phyloP scores from a whole-genome alignment of 768 basidiomycete species.

The Suillus americanus region DNA sequence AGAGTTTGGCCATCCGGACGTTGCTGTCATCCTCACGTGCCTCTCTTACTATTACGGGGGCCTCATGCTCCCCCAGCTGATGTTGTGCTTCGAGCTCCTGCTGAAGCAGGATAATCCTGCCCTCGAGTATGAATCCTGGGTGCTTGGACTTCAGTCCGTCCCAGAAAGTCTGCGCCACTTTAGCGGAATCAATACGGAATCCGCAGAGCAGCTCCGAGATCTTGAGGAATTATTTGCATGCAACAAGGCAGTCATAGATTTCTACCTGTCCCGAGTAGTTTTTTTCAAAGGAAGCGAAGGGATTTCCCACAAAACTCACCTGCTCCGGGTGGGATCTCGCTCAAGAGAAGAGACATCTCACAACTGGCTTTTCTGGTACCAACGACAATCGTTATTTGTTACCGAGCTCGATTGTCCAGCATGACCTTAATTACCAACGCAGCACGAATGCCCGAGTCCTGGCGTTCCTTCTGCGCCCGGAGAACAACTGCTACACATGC shows the following conservation, averaged over 20 bases:
- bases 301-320: no score
- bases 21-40: background rate
- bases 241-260: slow-evolving; percentile 25
- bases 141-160: background rate
- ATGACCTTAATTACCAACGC: no score
- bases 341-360: slow-evolving; percentile 7
- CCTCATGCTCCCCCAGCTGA: background rate
- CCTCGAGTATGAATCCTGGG: background rate
- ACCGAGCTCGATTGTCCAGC: no score
- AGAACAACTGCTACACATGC: slow-evolving; percentile 14
- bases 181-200: no score
- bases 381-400: slow-evolving; percentile 27
- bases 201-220: background rate
- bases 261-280: slow-evolving; percentile 10
- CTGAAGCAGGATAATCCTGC: background rate
- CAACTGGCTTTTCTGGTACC: slow-evolving; percentile 25
- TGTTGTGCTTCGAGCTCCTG: background rate
- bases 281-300: no score
- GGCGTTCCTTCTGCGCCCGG: slow-evolving; percentile 3
- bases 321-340: no score
- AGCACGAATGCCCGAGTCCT: slow-evolving; percentile 8
- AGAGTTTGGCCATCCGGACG: background rate
- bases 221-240: slow-evolving; percentile 17
- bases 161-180: background rate
- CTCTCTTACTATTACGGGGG: background rate